Conservation (phyloP, 208 protist species). For the Acanthamoeba castellanii region DNA sequence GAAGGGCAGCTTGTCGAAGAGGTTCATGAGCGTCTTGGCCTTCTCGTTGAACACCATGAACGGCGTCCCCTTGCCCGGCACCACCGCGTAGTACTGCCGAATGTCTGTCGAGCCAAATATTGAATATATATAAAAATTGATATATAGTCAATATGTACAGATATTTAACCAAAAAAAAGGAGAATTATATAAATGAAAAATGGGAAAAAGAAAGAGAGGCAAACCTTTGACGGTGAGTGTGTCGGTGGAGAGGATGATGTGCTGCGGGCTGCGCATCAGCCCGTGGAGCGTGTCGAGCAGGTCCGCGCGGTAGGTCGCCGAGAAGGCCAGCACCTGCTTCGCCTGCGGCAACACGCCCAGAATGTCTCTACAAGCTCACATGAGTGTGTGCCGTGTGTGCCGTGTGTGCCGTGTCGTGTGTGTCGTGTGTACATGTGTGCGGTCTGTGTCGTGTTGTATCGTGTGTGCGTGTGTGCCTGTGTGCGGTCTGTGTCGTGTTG, state of each 20-base stretch:
- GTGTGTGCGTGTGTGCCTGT: too few species aligned
- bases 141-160: too few species aligned
- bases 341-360: neutral
- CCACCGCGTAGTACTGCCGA: neutral
- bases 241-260: conserved; percentile 16
- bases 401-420: neutral
- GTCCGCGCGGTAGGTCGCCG: conserved; percentile 32
- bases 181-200: neutral
- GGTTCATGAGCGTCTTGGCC: neutral
- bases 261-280: conserved; percentile 9
- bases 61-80: neutral
- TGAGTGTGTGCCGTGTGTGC: neutral
- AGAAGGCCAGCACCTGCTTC: conserved; percentile 25
- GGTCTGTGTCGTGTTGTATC: too few species aligned
- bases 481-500: too few species aligned
- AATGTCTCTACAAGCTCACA: neutral
- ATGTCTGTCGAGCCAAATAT: neutral
- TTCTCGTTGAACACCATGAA: neutral
- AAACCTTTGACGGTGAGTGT: neutral
- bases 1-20: conserved; percentile 1
- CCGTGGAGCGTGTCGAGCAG: conserved; percentile 19
- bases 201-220: too few species aligned
- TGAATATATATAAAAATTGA: too few species aligned
- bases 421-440: too few species aligned
- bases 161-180: neutral